Conservation (phyloP, 139 green algal species). For the Tetraselmis chui region DNA sequence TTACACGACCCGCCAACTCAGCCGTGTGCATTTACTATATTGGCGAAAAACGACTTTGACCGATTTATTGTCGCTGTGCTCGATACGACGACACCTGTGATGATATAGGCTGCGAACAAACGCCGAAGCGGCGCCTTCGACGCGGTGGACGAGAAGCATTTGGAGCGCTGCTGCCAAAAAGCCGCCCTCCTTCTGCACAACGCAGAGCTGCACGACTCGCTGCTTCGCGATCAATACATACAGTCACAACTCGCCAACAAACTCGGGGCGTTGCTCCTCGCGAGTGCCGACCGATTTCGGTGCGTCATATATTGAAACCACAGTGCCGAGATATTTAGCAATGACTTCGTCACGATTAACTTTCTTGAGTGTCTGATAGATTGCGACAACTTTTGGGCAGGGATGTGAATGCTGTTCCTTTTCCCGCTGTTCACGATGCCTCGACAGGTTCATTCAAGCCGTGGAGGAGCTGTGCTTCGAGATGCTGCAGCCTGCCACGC, state of each 20-base stretch:
- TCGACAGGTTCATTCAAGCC: not conserved
- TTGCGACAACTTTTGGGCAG: no score
- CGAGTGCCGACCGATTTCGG: not conserved
- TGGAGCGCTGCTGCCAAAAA: not conserved
- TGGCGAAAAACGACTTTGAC: no score
- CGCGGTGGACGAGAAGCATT: not conserved
- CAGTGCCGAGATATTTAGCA: no score
- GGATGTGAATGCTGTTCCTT: no score
- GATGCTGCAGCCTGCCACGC: not conserved
- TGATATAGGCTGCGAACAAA: not conserved
- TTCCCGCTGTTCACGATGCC: no score
- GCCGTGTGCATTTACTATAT: no score
- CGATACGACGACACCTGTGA: no score
- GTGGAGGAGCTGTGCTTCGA: not conserved
- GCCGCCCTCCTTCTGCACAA: not conserved
- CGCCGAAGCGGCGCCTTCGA: not conserved
- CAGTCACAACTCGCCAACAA: not conserved
- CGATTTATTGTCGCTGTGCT: no score
- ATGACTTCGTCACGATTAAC: no score
- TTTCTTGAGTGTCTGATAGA: no score
- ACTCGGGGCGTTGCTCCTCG: not conserved
- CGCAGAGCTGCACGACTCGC: not conserved
- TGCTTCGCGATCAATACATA: not conserved
- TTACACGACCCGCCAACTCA: no score
- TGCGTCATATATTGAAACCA: no score